phyloP scores from a whole-genome alignment of 306 rosid genomes.

The Cotoneaster glaucophyllus region DNA sequence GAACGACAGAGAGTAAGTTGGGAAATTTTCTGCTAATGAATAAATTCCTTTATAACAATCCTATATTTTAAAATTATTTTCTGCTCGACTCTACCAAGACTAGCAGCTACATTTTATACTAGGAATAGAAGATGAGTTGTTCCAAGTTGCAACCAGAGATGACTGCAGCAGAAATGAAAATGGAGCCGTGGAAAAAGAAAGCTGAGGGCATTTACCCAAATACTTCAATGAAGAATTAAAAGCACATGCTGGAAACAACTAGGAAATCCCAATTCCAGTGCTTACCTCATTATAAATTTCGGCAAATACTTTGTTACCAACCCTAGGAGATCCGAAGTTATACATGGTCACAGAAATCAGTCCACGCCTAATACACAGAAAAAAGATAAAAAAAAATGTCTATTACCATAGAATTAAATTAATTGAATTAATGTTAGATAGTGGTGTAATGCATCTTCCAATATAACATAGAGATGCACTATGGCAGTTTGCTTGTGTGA shows the following conservation, averaged over 20 bases:
- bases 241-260: conserved; percentile 4
- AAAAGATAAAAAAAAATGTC: not conserved
- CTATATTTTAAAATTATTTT: not conserved
- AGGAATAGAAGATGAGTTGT: not conserved
- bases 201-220: conserved; percentile 6
- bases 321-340: conserved; percentile 98
- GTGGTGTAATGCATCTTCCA: not conserved
- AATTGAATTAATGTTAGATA: not conserved
- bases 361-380: conserved; percentile 43
- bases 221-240: conserved; percentile 9
- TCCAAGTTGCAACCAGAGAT: not conserved
- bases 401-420: not conserved
- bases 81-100: not conserved
- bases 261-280: not conserved
- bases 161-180: not conserved
- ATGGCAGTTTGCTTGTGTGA: not conserved
- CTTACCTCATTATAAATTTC: conserved; percentile 81
- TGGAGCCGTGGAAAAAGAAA: not conserved
- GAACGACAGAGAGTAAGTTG: not conserved
- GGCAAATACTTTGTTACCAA: conserved; percentile 88
- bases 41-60: not conserved
- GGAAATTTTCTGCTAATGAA: not conserved
- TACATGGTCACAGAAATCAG: conserved; percentile 77
- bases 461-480: not conserved
- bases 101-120: not conserved